Conservation (phyloP, 352 stramenopile species). For the Phytophthora kernoviae region DNA sequence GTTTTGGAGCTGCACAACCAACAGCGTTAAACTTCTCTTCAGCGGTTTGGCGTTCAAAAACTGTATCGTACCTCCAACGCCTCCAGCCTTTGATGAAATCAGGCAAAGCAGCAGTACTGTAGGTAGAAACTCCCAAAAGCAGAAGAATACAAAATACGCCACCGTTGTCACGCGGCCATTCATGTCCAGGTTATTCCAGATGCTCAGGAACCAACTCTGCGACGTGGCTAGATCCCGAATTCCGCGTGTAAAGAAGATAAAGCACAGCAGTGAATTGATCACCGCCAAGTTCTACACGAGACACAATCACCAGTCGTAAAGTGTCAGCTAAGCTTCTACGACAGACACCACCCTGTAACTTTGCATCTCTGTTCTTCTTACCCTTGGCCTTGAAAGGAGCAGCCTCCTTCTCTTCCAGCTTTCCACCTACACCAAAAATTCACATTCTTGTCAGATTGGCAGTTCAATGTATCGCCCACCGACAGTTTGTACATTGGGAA, state of each 20-base stretch:
- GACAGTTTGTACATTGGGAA: too few species aligned
- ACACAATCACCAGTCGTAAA: conserved; percentile 1
- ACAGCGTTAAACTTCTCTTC: background rate
- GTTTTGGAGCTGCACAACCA: conserved; percentile 57
- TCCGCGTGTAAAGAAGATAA: conserved; percentile 85
- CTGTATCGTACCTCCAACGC: conserved; percentile 63
- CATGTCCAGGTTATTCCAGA: conserved; percentile 89
- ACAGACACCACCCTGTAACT: background rate
- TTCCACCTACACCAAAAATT: conserved; percentile 49
- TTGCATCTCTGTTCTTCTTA: conserved; percentile 25
- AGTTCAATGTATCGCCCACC: too few species aligned
- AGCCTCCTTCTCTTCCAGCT: conserved; percentile 77
- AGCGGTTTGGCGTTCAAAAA: background rate
- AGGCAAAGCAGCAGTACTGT: conserved; percentile 81
- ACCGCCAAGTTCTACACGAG: conserved; percentile 78
- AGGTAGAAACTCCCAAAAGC: conserved; percentile 88
- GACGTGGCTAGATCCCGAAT: conserved; percentile 80
- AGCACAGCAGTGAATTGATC: conserved; percentile 79
- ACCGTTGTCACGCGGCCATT: conserved; percentile 82
- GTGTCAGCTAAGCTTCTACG: background rate
- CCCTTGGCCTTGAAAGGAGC: conserved; percentile 75
- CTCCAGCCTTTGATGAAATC: conserved; percentile 82
- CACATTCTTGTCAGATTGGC: background rate
- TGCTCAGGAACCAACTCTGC: conserved; percentile 85
- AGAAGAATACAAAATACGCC: conserved; percentile 85